Base-by-base conservation (phyloP, 306 rosid genomes). In the Fagus crenata region DNA sequence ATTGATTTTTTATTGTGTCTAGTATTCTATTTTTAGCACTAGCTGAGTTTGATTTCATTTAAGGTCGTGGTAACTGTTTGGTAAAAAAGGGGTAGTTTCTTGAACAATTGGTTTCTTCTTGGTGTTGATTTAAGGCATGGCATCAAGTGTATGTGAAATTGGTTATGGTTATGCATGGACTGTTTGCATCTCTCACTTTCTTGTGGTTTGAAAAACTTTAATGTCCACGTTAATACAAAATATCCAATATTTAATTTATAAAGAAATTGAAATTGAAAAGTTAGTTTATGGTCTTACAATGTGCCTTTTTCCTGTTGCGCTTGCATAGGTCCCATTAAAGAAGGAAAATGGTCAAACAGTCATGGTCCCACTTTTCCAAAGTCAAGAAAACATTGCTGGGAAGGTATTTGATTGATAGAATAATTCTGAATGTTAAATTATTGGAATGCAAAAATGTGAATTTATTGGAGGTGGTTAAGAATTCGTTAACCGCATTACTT, bases 381-480 rank as follows among this genome's bases (percentile, higher is more conserved):
- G 99, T 86, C 99, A 96, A 80, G 99, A 96, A 86, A 96, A 90
- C 83, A 96, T 96, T 87, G 86, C 86, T 75, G 99, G 99, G 77
- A 89, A 92, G 97, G 99, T 96, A 88, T 81, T 17, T 56, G 53
- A 43, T 75, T 81, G 64, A 72, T 72, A 49, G 8, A 39, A 13
- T 77, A 39, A 31, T 43, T 15, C 39, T 74, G 14, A 74, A 36
- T 78, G 43, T 49, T 56, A 74, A 39, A 31, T 74, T 73, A 60
- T 78, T 67, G 8, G 1, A 8, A 3, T 59, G 65, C 36, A 58
- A 58, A 51, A 58, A 46, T 46, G 51, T 59, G 4, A 59, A 28
- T 22, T 13, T 31, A 31, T 28, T 11, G 67, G 67, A 60, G 9
- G 33, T 60, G 67, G 15, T 33, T 32, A 60, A 11, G 40, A 28